Conservation (phyloP, 1,139 yeast genomes). For the Candida sojae region DNA sequence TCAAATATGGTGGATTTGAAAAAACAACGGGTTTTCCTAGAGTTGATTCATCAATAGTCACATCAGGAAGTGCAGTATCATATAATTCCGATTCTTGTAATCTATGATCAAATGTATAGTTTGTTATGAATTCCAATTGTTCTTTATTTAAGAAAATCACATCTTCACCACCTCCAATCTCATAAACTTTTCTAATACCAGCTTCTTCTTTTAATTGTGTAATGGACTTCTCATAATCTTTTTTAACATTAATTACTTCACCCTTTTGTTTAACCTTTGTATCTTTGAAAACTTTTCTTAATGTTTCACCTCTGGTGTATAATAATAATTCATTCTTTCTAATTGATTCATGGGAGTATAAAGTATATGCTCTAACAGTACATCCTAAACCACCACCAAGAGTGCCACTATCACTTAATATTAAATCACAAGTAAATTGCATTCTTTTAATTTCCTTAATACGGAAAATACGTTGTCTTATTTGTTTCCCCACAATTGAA, state of each 20-base stretch:
- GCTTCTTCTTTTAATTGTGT: conserved; percentile 46
- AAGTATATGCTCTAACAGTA: conserved; percentile 70
- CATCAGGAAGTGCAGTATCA: conserved; percentile 26
- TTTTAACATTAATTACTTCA: conserved; percentile 18
- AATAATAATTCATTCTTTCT: conserved; percentile 35
- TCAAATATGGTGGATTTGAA: conserved; percentile 41
- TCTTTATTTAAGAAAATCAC: conserved; percentile 29
- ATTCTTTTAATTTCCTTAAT: conserved; percentile 64
- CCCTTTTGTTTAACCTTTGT: conserved; percentile 28
- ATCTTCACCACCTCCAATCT: conserved; percentile 27
- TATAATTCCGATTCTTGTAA: conserved; percentile 20
- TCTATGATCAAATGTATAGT: conserved; percentile 39
- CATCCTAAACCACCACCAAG: conserved; percentile 55
- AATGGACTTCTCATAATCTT: conserved; percentile 15
- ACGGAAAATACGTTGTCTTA: conserved; percentile 47
- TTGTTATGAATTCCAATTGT: conserved; percentile 30
- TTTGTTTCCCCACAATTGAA: conserved; percentile 14
- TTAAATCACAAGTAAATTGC: conserved; percentile 59
- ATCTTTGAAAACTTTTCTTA: conserved; percentile 55
- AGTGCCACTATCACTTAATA: conserved; percentile 40
- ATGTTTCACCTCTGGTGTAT: conserved; percentile 41
- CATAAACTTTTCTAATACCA: conserved; percentile 30
- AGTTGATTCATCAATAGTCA: conserved; percentile 18
- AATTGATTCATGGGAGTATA: conserved; percentile 56
- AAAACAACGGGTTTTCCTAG: conserved; percentile 19